These are phyloP conservation scores for Teratosphaeria zuluensis DNA, from an alignment of 2,329 filamentous ascomycete species.

Conservation along the genomic window DNA sequence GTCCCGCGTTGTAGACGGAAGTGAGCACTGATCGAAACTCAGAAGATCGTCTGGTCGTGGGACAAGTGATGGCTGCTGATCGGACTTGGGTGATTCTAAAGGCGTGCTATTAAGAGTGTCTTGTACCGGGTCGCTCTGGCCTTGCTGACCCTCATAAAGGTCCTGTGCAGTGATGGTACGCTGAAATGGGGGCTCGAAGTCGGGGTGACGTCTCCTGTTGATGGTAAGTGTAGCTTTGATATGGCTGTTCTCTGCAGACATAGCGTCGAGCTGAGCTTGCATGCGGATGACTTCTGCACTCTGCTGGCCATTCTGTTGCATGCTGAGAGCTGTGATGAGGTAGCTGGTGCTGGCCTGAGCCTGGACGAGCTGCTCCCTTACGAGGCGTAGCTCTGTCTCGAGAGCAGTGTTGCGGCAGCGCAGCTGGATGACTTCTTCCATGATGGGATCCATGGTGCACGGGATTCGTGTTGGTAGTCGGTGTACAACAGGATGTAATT, in stretches of 20 bases:
- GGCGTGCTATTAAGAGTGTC: background rate
- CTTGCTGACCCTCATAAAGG: background rate
- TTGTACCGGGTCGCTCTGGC: background rate
- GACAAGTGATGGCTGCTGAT: background rate
- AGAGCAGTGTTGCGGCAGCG: conserved; percentile 14
- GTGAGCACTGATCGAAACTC: background rate
- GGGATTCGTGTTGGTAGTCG: background rate
- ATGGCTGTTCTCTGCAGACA: conserved; percentile 4
- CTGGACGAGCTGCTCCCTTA: conserved; percentile 16
- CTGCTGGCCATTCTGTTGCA: background rate
- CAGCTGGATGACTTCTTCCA: conserved; percentile 7
- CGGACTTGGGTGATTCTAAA: background rate
- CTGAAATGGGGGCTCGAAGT: background rate
- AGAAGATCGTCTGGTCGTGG: background rate
- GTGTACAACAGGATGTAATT: background rate
- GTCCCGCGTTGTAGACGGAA: background rate
- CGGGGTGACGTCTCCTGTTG: background rate
- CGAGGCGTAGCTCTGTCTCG: conserved; percentile 15
- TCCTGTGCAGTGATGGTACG: background rate
- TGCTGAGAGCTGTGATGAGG: conserved; percentile 9
- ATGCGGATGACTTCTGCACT: background rate
- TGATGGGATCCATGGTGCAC: background rate
- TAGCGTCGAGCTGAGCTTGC: conserved; percentile 3
- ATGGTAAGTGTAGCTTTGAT: background rate
- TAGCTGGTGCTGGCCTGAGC: conserved; percentile 11